phyloP scores from a whole-genome alignment of 2,329 filamentous ascomycete genomes.

The Furcasterigmium sp. region DNA sequence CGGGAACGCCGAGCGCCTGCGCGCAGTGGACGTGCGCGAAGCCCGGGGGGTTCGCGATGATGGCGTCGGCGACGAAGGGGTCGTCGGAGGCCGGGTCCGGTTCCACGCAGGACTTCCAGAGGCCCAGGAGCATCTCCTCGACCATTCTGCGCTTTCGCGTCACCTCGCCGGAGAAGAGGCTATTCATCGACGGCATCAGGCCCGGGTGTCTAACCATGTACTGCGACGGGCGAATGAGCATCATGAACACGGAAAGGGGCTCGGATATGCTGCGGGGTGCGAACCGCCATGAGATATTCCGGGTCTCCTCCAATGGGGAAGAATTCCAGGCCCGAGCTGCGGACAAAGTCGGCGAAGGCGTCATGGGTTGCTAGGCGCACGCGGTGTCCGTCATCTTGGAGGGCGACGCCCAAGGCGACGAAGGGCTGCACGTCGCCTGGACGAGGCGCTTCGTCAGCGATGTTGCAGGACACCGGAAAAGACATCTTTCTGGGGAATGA shows the following conservation, averaged over 20 bases:
- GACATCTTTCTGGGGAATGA: too few relatives aligned
- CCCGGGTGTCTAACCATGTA: constrained; percentile 23
- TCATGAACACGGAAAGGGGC: too few relatives aligned
- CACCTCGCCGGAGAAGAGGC: constrained; percentile 18
- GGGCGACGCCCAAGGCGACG: constrained; percentile 41
- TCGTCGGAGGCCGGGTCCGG: constrained; percentile 9
- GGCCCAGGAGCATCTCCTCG: constrained; percentile 16
- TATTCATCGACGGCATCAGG: constrained; percentile 18
- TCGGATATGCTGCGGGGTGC: too few relatives aligned
- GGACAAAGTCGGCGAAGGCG: constrained; percentile 40
- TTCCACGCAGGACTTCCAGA: constrained; percentile 14
- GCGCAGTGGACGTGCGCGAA: constrained; percentile 44
- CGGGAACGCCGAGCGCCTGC: constrained; percentile 34
- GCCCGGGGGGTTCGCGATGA: constrained; percentile 44
- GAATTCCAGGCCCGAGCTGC: constrained; percentile 39
- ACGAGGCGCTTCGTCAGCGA: too few relatives aligned
- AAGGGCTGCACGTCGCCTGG: constrained; percentile 40
- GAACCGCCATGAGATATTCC: constrained; percentile 24
- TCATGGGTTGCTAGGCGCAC: constrained; percentile 45
- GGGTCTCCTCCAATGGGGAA: constrained; percentile 46
- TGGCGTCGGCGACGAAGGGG: constrained; percentile 43
- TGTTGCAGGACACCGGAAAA: too few relatives aligned
- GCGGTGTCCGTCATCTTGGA: constrained; percentile 41
- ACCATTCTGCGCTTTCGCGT: constrained; percentile 17
- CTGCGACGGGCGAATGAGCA: constrained; percentile 1